Percentiles rank a stretch among this genome's conserved stretches.
Evolutionary conservation across 108 stramenopile genomes (phyloP).

Genomic region (Halocafeteria seosinensis): DNA sequence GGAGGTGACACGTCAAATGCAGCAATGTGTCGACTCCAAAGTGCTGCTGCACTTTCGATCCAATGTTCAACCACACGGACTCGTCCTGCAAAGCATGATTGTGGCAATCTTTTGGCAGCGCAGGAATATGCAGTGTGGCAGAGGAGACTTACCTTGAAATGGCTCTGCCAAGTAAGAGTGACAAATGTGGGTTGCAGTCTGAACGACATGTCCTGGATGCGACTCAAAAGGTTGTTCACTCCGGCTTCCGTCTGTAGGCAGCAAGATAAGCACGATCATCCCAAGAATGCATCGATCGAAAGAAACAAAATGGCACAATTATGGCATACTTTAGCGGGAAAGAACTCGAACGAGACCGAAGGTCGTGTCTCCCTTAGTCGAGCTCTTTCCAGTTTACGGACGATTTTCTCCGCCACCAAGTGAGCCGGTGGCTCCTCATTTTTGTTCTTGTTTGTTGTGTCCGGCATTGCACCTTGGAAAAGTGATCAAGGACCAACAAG

Average conservation of each 20-base stretch:
- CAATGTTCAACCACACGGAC: constrained; percentile 21
- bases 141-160: constrained; percentile 4
- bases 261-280: too few species aligned
- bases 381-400: too few species aligned
- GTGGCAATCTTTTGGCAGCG: too few species aligned
- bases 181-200: constrained; percentile 20
- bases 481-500: too few species aligned
- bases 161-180: constrained; percentile 23
- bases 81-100: constrained; percentile 12
- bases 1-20: constrained; percentile 32
- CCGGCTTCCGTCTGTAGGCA: constrained; percentile 10
- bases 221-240: constrained; percentile 10
- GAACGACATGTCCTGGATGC: constrained; percentile 17
- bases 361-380: too few species aligned
- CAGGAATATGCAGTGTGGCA: not conserved
- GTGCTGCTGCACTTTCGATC: constrained; percentile 17
- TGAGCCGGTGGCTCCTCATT: too few species aligned
- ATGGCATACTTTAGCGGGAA: constrained; percentile 50
- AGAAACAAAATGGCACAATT: too few species aligned
- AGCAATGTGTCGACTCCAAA: constrained; percentile 28
- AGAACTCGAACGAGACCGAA: constrained; percentile 60
- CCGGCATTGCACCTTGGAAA: too few species aligned
- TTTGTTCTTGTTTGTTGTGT: too few species aligned
- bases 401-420: too few species aligned
- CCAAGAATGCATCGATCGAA: too few species aligned